Conservation (phyloP, 116 monocot species). For the Posidonia oceanica region DNA sequence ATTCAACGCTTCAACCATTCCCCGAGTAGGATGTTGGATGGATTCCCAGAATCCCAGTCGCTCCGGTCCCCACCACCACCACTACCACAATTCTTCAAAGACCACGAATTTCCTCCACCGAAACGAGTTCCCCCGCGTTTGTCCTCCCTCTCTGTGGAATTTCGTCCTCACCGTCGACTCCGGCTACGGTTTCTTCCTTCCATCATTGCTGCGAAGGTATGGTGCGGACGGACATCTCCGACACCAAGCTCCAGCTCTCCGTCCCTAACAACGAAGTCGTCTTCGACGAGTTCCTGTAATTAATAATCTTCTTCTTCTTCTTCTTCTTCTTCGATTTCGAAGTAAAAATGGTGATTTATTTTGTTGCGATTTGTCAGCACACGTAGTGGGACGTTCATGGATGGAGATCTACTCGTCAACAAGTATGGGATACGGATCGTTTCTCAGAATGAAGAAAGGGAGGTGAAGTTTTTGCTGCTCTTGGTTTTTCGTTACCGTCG, state of each 20-base stretch:
- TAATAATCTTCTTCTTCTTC: not conserved
- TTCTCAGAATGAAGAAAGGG: conserved; percentile 9
- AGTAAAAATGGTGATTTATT: not conserved
- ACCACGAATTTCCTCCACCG: no score
- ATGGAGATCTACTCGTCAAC: conserved; percentile 31
- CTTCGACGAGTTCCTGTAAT: conserved; percentile 21
- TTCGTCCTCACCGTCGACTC: no score
- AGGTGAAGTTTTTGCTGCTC: not conserved
- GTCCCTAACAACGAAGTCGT: conserved; percentile 11
- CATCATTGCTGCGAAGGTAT: no score
- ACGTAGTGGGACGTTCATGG: conserved; percentile 23
- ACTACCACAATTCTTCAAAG: no score
- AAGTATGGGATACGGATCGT: conserved; percentile 33
- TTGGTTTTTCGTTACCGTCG: not conserved
- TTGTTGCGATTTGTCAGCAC: conserved; percentile 18
- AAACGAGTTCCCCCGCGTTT: no score
- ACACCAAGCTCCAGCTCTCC: conserved; percentile 1
- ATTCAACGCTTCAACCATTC: no score
- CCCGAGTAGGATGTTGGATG: no score
- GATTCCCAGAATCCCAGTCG: no score
- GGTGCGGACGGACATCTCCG: not conserved
- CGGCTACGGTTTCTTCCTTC: no score
- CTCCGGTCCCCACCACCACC: no score
- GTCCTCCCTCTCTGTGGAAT: no score
- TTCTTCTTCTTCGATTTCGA: not conserved